A percentile compares a stretch with the other conserved stretches of the same genome.
Conservation (phyloP, 2,329 filamentous ascomycete genomes). For the Trichoderma simmonsii region DNA sequence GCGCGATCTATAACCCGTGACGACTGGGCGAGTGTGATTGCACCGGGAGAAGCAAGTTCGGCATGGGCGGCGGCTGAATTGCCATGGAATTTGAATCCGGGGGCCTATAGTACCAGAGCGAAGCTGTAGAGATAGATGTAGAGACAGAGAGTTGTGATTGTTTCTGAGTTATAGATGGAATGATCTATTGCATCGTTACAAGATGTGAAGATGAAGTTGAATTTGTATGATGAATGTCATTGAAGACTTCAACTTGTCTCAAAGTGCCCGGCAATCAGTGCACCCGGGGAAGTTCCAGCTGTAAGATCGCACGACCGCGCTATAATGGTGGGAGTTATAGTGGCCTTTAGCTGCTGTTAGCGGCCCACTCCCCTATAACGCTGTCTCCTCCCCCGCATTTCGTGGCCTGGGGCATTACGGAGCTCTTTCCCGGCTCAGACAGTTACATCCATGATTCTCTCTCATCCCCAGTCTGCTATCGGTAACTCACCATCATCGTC, state of each 20-base stretch:
- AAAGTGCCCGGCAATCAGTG: too few relatives aligned
- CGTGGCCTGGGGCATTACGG: not conserved
- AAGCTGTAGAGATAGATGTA: not conserved
- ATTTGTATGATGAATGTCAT: too few relatives aligned
- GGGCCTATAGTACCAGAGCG: not conserved
- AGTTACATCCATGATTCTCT: not conserved
- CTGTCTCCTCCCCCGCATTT: not conserved
- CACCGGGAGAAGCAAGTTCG: not conserved
- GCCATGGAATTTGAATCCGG: not conserved
- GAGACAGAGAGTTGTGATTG: too few relatives aligned
- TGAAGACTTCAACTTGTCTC: too few relatives aligned
- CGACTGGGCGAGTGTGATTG: not conserved
- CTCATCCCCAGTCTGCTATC: too few relatives aligned
- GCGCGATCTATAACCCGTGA: not conserved
- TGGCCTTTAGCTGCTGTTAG: not conserved
- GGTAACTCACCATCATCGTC: not conserved
- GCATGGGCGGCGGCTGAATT: not conserved
- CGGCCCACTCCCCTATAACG: not conserved
- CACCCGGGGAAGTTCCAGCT: too few relatives aligned
- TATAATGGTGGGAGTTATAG: not conserved
- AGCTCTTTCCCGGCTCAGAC: not conserved
- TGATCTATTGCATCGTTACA: too few relatives aligned
- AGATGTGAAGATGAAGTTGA: too few relatives aligned
- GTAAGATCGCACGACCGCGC: not conserved
- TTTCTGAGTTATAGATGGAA: too few relatives aligned